Percentiles rank a stretch among this genome's conserved stretches.
These are phyloP conservation scores for Vitis rupestris DNA, from an alignment of 164 flowering plant species.

Conservation along the genomic window DNA sequence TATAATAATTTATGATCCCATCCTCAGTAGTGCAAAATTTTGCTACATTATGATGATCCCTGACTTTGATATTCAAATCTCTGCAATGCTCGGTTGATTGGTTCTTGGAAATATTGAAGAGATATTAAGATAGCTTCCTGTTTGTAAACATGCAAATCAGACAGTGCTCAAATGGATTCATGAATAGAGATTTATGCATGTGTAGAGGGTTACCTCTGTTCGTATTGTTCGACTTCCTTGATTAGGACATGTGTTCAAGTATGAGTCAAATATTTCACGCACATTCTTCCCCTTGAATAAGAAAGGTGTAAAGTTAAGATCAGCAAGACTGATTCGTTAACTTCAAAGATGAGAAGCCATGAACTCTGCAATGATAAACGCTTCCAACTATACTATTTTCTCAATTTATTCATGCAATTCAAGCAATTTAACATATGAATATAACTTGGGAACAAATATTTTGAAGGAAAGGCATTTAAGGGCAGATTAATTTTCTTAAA, in stretches of 20 bases:
- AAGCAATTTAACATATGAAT: neutral
- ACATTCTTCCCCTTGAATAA: constrained; percentile 56
- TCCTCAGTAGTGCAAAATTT: neutral
- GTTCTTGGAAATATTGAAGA: constrained; percentile 88
- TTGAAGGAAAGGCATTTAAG: neutral
- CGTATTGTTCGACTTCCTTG: constrained; percentile 94
- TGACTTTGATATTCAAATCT: constrained; percentile 14
- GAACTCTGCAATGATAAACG: neutral
- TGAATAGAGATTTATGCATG: neutral
- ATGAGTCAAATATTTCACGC: constrained; percentile 46
- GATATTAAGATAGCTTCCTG: constrained; percentile 88
- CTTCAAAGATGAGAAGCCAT: neutral
- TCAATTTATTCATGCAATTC: neutral
- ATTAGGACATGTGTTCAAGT: constrained; percentile 78
- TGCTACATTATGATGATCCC: neutral
- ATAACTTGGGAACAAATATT: neutral
- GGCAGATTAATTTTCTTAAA: too few relatives aligned
- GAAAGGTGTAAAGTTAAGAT: neutral
- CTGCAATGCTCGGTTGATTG: constrained; percentile 49
- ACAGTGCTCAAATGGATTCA: neutral
- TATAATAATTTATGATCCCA: neutral
- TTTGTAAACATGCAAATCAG: neutral
- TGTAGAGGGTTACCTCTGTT: constrained; percentile 57
- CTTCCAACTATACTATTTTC: neutral
- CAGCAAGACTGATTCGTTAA: neutral